Evolutionary conservation across 2,329 filamentous ascomycete species (phyloP).

Genomic region (Plenodomus lindquistii): DNA sequence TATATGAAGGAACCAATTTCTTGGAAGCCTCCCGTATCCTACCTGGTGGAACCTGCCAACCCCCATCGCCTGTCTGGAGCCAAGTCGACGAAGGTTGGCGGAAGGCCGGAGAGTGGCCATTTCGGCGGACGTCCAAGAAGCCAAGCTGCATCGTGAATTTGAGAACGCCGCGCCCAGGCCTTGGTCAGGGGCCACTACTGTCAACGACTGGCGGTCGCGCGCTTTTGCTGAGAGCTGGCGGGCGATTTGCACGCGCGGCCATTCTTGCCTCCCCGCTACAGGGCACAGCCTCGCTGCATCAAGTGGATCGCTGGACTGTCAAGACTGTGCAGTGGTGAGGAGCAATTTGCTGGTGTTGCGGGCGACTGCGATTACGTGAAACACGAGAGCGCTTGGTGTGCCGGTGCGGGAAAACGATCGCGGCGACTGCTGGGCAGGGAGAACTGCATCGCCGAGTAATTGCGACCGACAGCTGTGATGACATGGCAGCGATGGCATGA

Average conservation of each 20-base stretch:
- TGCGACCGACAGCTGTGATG: not conserved
- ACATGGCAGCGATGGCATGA: not conserved
- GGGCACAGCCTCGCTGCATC: conserved; percentile 31
- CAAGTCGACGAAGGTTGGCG: conserved; percentile 39
- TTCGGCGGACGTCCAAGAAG: conserved; percentile 36
- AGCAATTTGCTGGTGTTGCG: conserved; percentile 5
- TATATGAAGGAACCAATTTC: conserved; percentile 41
- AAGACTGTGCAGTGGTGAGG: conserved; percentile 1
- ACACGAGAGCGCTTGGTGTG: conserved; percentile 3
- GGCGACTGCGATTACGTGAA: conserved; percentile 1
- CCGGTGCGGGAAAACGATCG: not conserved
- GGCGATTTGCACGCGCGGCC: conserved; percentile 27
- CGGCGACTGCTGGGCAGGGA: not conserved
- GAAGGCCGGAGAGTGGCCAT: conserved; percentile 10
- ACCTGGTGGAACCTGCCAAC: conserved; percentile 44
- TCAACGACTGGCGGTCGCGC: conserved; percentile 19
- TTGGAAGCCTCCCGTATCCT: conserved; percentile 29
- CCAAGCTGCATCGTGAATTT: conserved; percentile 29
- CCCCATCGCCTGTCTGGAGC: conserved; percentile 37
- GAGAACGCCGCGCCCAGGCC: conserved; percentile 36
- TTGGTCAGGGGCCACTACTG: conserved; percentile 37
- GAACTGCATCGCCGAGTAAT: not conserved
- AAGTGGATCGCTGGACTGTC: conserved; percentile 5
- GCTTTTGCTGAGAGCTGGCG: conserved; percentile 16
- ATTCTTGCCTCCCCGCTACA: conserved; percentile 7